A percentile compares a stretch with the other conserved stretches of the same genome.
Evolutionary conservation across 495 filamentous ascomycete species (phyloP).

Genomic region (Ramalina intermedia): DNA sequence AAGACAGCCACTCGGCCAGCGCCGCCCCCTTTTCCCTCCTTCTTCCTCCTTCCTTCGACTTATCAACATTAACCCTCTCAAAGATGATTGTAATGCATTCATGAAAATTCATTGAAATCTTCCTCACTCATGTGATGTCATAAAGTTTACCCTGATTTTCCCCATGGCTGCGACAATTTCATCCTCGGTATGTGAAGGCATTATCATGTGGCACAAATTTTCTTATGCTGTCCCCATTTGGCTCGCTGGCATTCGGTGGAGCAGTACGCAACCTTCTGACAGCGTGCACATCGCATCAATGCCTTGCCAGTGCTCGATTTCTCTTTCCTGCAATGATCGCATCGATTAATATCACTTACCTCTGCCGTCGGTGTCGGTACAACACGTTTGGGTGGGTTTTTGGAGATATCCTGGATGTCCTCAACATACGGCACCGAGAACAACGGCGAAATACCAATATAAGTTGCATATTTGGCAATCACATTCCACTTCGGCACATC

Average conservation of each 20-base stretch:
- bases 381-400: not conserved
- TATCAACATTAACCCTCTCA: too few species aligned
- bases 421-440: constrained; percentile 22
- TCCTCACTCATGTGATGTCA: too few species aligned
- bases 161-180: too few species aligned
- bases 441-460: constrained; percentile 20
- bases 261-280: constrained; percentile 11
- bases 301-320: not conserved
- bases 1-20: too few species aligned
- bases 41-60: too few species aligned
- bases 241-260: constrained; percentile 9
- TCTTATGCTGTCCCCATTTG: constrained; percentile 16
- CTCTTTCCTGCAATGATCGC: not conserved
- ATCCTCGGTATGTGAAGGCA: too few species aligned
- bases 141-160: too few species aligned
- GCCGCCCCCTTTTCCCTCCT: too few species aligned
- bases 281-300: constrained; percentile 10
- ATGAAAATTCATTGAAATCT: too few species aligned
- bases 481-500: constrained; percentile 15
- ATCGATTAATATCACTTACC: not conserved
- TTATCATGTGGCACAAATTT: constrained; percentile 1
- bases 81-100: too few species aligned
- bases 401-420: constrained; percentile 1
- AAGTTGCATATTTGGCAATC: constrained; percentile 16
- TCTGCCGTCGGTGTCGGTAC: not conserved